Conservation (phyloP, 495 filamentous ascomycete species). For the Corynascus novoguineensis region DNA sequence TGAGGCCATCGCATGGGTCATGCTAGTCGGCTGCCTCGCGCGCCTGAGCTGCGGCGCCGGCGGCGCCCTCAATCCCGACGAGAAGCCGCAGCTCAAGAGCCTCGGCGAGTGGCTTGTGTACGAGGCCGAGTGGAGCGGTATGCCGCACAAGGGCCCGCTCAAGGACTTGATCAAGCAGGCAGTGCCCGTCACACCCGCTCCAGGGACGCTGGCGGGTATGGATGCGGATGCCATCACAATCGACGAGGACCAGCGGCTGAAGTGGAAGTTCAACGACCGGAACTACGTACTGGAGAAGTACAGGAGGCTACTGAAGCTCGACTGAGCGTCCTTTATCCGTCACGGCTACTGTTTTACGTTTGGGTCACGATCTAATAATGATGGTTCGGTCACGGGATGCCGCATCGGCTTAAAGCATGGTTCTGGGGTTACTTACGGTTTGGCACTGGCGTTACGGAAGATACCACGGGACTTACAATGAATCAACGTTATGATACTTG, state of each 20-base stretch:
- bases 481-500: not conserved
- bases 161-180: conserved; percentile 20
- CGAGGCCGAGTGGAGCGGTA: conserved; percentile 21
- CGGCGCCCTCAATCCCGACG: conserved; percentile 11
- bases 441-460: not conserved
- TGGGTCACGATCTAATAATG: not conserved
- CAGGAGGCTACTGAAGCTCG: conserved; percentile 11
- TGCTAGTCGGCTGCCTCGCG: conserved; percentile 29
- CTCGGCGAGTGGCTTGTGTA: conserved; percentile 34
- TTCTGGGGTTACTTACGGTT: not conserved
- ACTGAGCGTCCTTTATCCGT: not conserved
- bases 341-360: conserved; percentile 1
- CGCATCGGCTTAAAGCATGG: not conserved
- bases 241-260: conserved; percentile 21
- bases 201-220: conserved; percentile 4
- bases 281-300: conserved; percentile 20
- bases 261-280: conserved; percentile 19
- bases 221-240: conserved; percentile 18
- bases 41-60: conserved; percentile 19
- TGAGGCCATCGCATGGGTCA: conserved; percentile 24
- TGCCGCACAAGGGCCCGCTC: conserved; percentile 16
- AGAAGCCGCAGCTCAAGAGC: conserved; percentile 17
- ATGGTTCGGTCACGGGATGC: not conserved
- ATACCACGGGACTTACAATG: not conserved
- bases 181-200: not conserved